These are phyloP conservation scores for Sclerotinia glacialis DNA, from an alignment of 2,329 filamentous ascomycete genomes.

Conservation along the genomic window DNA sequence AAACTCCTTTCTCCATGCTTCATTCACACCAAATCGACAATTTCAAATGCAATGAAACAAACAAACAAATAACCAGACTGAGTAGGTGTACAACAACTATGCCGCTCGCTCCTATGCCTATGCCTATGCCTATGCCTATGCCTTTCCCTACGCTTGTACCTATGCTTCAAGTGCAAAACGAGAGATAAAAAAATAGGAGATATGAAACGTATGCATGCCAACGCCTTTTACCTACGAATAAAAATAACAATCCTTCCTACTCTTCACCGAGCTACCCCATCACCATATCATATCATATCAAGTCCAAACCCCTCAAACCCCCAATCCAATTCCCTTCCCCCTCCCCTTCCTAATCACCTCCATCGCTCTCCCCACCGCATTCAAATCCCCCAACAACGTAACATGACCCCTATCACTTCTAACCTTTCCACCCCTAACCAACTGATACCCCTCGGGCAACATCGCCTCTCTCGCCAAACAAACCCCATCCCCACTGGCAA, in stretches of 20 bases:
- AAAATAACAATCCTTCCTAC: neutral
- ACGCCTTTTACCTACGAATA: neutral
- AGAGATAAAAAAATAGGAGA: neutral
- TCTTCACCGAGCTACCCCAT: neutral
- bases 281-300: neutral
- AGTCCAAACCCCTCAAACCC: conserved; percentile 34
- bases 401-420: conserved; percentile 84
- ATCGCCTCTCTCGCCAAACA: conserved; percentile 82
- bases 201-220: neutral
- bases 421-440: conserved; percentile 71
- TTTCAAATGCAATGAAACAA: neutral
- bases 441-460: conserved; percentile 74
- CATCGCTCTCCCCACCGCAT: conserved; percentile 74
- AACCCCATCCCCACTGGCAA: conserved; percentile 85
- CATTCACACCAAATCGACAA: neutral
- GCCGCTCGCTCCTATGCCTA: neutral
- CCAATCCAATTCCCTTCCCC: conserved; percentile 68
- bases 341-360: conserved; percentile 65
- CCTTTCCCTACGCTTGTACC: neutral
- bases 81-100: conserved; percentile 4
- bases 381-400: conserved; percentile 79
- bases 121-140: neutral
- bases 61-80: neutral
- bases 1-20: neutral
- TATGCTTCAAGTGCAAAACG: neutral